phyloP scores from a whole-genome alignment of 108 stramenopile genomes.

The Fragilaria crotonensis region DNA sequence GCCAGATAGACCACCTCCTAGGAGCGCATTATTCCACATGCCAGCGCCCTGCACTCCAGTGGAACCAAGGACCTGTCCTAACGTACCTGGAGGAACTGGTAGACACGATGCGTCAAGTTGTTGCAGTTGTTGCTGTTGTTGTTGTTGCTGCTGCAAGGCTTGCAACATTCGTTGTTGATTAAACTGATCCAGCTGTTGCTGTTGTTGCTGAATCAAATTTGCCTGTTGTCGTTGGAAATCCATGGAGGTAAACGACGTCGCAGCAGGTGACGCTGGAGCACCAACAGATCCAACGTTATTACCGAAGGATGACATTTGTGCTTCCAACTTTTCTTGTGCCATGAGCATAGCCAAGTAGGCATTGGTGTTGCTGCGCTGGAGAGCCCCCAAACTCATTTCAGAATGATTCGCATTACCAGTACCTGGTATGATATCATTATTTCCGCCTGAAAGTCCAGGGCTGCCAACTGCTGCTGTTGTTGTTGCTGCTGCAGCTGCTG shows the following conservation, averaged over 20 bases:
- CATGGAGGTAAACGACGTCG: not conserved
- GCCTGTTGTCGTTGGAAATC: not conserved
- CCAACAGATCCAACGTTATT: not conserved
- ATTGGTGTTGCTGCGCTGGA: not conserved
- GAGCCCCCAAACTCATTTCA: not conserved
- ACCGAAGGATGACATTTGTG: not conserved
- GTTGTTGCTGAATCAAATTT: not conserved
- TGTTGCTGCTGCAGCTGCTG: not conserved
- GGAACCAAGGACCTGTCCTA: no score
- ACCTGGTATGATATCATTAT: not conserved
- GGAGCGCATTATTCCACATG: no score
- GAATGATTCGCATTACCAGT: no score
- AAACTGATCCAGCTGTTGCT: not conserved
- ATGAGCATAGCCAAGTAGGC: not conserved
- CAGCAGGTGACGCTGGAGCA: not conserved
- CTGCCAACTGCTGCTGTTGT: conserved; percentile 2
- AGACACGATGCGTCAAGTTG: not conserved
- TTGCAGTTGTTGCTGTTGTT: not conserved
- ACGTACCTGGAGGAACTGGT: no score
- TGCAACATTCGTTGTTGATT: not conserved
- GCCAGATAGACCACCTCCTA: no score
- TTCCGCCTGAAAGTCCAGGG: not conserved
- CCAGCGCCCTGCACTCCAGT: no score
- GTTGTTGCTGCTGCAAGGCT: not conserved
- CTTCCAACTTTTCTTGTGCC: not conserved